These are phyloP conservation scores for Gossypium bickii DNA, from an alignment of 345 rosid species.

Conservation along the genomic window DNA sequence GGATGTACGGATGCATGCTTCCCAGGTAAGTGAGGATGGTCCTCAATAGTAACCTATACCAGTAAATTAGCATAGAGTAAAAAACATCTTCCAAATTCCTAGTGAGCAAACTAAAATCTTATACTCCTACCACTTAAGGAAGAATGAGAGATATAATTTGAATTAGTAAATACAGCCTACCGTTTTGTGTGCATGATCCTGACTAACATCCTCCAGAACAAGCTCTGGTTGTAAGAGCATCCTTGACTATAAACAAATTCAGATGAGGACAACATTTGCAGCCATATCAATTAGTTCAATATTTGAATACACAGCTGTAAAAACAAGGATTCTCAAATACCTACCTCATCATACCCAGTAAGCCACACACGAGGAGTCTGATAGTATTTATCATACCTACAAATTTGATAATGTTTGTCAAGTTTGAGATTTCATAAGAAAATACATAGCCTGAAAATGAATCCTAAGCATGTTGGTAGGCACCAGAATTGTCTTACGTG, in stretches of 20 bases:
- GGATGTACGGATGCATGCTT: slow-evolving; percentile 99
- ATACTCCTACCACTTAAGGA: neutral
- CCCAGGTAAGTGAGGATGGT: slow-evolving; percentile 95
- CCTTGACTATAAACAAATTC: slow-evolving; percentile 54
- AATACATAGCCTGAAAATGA: neutral
- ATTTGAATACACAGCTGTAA: neutral
- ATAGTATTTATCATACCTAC: slow-evolving; percentile 85
- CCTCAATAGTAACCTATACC: slow-evolving; percentile 88
- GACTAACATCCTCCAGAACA: slow-evolving; percentile 89
- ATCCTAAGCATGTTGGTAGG: neutral
- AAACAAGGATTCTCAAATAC: neutral
- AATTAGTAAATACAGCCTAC: slow-evolving; percentile 26
- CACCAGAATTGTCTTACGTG: slow-evolving; percentile 53
- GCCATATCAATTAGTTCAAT: neutral
- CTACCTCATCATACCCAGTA: slow-evolving; percentile 90
- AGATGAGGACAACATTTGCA: slow-evolving; percentile 3
- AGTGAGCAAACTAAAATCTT: neutral
- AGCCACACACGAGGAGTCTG: slow-evolving; percentile 96
- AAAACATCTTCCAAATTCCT: neutral
- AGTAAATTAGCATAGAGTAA: neutral
- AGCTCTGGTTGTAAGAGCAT: slow-evolving; percentile 82
- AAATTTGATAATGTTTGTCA: slow-evolving; percentile 17
- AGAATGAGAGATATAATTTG: neutral
- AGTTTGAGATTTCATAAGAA: neutral
- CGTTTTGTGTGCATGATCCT: slow-evolving; percentile 91